A percentile compares a stretch with the other conserved stretches of the same genome.
phyloP scores from a whole-genome alignment of 1,284 basidiomycete species.

The Cutaneotrichosporon sp. region DNA sequence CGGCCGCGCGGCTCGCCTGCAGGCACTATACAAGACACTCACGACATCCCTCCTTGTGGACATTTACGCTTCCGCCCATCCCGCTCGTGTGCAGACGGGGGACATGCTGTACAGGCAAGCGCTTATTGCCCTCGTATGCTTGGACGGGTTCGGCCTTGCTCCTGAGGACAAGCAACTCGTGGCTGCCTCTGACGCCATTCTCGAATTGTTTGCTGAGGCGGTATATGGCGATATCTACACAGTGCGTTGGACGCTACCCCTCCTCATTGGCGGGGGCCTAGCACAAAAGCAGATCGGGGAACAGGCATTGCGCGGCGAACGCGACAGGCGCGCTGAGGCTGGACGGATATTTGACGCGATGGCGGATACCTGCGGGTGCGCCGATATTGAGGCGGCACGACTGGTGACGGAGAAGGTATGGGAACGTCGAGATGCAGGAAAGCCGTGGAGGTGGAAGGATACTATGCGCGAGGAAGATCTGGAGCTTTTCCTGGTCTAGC shows the following conservation, averaged over 20 bases:
- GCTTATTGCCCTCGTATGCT: constrained; percentile 5
- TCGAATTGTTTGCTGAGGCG: constrained; percentile 13
- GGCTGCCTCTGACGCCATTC: constrained; percentile 8
- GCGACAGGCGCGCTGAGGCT: constrained; percentile 1
- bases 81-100: constrained; percentile 10
- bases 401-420: constrained; percentile 8
- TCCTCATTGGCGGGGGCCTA: constrained; percentile 4
- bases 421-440: neutral
- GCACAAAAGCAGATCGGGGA: constrained; percentile 1
- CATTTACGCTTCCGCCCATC: constrained; percentile 12
- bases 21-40: constrained; percentile 7
- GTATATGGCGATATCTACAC: constrained; percentile 12
- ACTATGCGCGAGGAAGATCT: neutral
- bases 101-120: constrained; percentile 11
- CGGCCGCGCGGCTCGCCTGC: neutral
- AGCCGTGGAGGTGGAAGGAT: neutral
- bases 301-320: neutral
- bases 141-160: constrained; percentile 8
- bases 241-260: constrained; percentile 13
- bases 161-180: constrained; percentile 4
- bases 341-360: constrained; percentile 11
- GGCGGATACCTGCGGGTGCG: constrained; percentile 12
- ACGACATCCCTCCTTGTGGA: constrained; percentile 2
- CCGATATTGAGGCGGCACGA: constrained; percentile 10
- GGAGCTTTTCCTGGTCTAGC: neutral